Evolutionary conservation across 1,139 yeast genomes (phyloP).

Genomic region (Zygoascus sp.): DNA sequence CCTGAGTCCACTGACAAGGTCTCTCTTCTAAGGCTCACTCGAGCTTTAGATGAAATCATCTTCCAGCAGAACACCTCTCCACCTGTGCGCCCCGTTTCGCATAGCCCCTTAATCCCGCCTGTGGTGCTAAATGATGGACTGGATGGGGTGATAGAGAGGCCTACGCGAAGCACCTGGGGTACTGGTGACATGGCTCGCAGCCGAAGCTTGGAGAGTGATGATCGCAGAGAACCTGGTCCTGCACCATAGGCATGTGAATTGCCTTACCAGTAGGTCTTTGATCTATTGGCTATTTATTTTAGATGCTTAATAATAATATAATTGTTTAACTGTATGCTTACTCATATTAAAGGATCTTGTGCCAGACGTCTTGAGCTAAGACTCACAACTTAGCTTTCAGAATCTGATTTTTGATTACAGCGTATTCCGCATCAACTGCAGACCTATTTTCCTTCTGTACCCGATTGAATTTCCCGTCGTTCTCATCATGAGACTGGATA

Average conservation of each 20-base stretch:
- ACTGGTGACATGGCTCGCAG: background rate
- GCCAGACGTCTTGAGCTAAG: background rate
- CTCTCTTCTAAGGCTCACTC: constrained; percentile 27
- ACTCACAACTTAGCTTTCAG: constrained; percentile 8
- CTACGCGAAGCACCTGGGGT: background rate
- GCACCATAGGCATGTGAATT: no score
- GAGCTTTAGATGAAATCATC: constrained; percentile 32
- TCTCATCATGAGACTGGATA: constrained; percentile 14
- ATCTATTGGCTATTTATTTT: background rate
- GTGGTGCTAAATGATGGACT: background rate
- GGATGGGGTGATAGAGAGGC: background rate
- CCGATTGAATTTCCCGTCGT: background rate
- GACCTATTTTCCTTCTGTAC: constrained; percentile 10
- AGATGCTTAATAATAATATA: background rate
- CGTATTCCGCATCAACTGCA: constrained; percentile 18
- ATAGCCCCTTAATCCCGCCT: background rate
- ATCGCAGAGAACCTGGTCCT: background rate
- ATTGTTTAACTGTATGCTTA: background rate
- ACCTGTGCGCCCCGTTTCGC: constrained; percentile 1
- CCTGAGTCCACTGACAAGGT: constrained; percentile 19
- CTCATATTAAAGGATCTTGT: background rate
- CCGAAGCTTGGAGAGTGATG: background rate
- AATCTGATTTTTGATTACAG: constrained; percentile 11
- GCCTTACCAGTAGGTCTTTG: no score
- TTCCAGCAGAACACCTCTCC: constrained; percentile 8